These are phyloP conservation scores for Didymella exigua DNA, from an alignment of 2,329 filamentous ascomycete genomes.

Conservation along the genomic window DNA sequence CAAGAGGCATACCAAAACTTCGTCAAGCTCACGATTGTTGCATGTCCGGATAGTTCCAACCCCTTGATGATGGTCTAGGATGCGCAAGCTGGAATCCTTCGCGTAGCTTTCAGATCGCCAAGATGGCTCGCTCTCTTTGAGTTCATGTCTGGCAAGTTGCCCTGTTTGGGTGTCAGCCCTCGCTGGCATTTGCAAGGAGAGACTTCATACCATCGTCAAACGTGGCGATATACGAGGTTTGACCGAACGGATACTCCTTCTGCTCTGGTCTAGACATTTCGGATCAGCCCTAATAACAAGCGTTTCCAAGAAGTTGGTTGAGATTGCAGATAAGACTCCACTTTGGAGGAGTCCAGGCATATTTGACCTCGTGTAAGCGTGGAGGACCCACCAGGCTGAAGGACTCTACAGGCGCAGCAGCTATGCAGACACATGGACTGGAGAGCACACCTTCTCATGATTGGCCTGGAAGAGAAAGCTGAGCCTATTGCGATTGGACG, in stretches of 20 bases:
- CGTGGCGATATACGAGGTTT: slow-evolving; percentile 11
- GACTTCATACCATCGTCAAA: slow-evolving; percentile 9
- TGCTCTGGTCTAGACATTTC: too few species aligned
- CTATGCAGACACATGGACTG: not conserved
- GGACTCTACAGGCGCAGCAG: not conserved
- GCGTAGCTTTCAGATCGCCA: slow-evolving; percentile 18
- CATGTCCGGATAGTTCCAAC: too few species aligned
- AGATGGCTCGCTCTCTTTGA: slow-evolving; percentile 7
- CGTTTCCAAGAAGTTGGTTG: not conserved
- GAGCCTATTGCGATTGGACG: too few species aligned
- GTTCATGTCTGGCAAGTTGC: slow-evolving; percentile 10
- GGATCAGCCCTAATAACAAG: not conserved
- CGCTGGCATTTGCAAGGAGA: not conserved
- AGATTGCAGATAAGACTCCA: not conserved
- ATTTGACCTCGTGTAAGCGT: not conserved
- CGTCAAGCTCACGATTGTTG: slow-evolving; percentile 9
- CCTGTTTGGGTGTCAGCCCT: not conserved
- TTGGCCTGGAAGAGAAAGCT: too few species aligned
- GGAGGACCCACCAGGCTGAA: not conserved
- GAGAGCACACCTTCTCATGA: not conserved
- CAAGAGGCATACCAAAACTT: too few species aligned
- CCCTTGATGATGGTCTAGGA: slow-evolving; percentile 14
- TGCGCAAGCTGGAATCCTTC: not conserved
- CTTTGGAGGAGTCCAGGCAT: not conserved
- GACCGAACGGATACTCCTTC: slow-evolving; percentile 15